Base-by-base conservation (phyloP, 2,329 filamentous ascomycete genomes). In the Sclerotinia trifoliorum region DNA sequence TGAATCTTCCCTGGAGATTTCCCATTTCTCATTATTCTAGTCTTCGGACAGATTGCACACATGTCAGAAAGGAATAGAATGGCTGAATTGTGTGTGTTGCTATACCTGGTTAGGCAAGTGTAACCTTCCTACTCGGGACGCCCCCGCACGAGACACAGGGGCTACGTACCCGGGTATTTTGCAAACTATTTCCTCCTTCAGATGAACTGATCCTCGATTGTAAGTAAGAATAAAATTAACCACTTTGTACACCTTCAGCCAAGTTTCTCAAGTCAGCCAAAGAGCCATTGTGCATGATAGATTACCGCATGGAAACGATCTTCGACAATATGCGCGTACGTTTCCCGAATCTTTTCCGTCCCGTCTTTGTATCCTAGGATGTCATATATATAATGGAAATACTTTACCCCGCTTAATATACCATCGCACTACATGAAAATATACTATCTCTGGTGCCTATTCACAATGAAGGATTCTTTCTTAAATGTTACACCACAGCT, bases 101-200 rank as follows among this genome's bases (percentile, higher is more conserved):
- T 62, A 62, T 49, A 39, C 44, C n/a, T 48, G 58, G 58, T 51
- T 24, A 49, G 21, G 10, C 32, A 26, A 48, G 21, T 52, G 44
- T 29, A 52, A 66, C 65, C 65, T 66, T 66, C 44, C 51, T 48
- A 39, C 29, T 51, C n/a, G 15, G n/a, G 54, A 32, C n/a, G 11
- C 26, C 52, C 17, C 17, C 15, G 54, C 42, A 35, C 19, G 19
- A 49, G 44, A 21, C 21, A 11, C n/a, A 48, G 21, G 29, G 24
- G 49, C 7, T 32, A 44, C 8, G 19, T 6, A 24, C 6, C 49
- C 19, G 24, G 7, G 15, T 35, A 57, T 32, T 19, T 35, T 63
- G 6, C 44, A 32, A 24, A 8, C 3, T 17, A 5, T 56, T 39
- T 56, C 4, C 32, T 13, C n/a, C 32, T 56, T 39, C n/a, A 56